Base-by-base conservation (phyloP, 2,329 filamentous ascomycete species). In the Zalaria obscura region DNA sequence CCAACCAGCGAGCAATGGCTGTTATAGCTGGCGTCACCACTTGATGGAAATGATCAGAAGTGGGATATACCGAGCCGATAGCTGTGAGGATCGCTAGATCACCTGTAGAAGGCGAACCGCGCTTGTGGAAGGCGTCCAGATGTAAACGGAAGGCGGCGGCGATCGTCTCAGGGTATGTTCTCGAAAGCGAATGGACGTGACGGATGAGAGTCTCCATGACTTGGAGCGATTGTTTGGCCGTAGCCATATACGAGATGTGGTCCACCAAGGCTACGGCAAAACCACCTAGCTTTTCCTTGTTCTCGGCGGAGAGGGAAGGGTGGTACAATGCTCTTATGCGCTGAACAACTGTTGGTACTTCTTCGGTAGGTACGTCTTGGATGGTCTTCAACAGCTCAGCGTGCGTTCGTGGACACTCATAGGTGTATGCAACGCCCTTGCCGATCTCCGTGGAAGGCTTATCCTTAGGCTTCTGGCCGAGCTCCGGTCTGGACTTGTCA, bases 1-100 rank as follows among this genome's bases (percentile, higher is more conserved):
- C 85, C 26, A 98, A 71, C 61, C 83, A 95, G 41, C 85, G 77
- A 8, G 75, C 75, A 61, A 96, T 84, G n/a, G 80, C 74, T 4
- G 95, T 75, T 62, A 86, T 82, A 1, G 89, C 83, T 2, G 91
- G 91, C 2, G 91, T 98, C 34, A 86, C 82, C 31, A 96, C 85
- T 52, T 91, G 82, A 54, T 98, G 91, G 62, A 96, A 98, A 62
- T 96, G 88, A 61, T 98, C 91, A 0, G 88, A 95, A 0, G 91
- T 94, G 4, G 91, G 88, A 55, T 93, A 98, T 40, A 93, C 83
- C 2, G 78, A 78, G 34, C 80, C 78, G 45, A 95, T 76, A 0
- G 85, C 87, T 0, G 85, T 88, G 31, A 98, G 66, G n/a, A 93
- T 65, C 25, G 87, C 64, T 18, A 98, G 64, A 53, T 98, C 88